These are phyloP conservation scores for Quambalaria eucalypti DNA, from an alignment of 1,284 basidiomycete species.

Conservation along the genomic window DNA sequence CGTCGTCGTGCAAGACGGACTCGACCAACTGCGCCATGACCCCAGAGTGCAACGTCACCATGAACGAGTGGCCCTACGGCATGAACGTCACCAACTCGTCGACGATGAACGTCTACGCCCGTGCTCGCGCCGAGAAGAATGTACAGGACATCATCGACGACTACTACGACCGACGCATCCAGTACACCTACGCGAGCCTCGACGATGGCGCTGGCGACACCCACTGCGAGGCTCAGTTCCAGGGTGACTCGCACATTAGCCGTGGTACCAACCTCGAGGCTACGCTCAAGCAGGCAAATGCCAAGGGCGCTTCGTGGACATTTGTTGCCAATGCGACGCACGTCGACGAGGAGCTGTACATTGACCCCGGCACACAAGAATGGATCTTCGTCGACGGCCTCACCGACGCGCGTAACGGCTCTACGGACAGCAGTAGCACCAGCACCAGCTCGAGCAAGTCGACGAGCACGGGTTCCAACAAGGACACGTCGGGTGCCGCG, in stretches of 20 bases:
- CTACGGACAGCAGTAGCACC: background rate
- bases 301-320: background rate
- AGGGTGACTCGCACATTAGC: constrained; percentile 27
- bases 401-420: background rate
- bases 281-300: background rate
- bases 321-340: background rate
- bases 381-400: constrained; percentile 1
- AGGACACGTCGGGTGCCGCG: too few species aligned
- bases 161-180: constrained; percentile 23
- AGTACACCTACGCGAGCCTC: constrained; percentile 23
- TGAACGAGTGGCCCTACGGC: constrained; percentile 18
- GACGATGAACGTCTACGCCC: constrained; percentile 12
- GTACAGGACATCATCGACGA: constrained; percentile 12
- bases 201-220: constrained; percentile 33
- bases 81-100: constrained; percentile 7
- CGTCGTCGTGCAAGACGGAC: constrained; percentile 10
- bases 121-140: constrained; percentile 5
- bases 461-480: background rate
- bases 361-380: background rate
- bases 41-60: background rate
- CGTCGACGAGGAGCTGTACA: background rate
- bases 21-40: background rate
- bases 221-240: constrained; percentile 33
- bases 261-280: constrained; percentile 30
- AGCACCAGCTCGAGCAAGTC: background rate